Conservation (phyloP, 1,284 basidiomycete species). For the Cryptococcus jaspeensis region DNA sequence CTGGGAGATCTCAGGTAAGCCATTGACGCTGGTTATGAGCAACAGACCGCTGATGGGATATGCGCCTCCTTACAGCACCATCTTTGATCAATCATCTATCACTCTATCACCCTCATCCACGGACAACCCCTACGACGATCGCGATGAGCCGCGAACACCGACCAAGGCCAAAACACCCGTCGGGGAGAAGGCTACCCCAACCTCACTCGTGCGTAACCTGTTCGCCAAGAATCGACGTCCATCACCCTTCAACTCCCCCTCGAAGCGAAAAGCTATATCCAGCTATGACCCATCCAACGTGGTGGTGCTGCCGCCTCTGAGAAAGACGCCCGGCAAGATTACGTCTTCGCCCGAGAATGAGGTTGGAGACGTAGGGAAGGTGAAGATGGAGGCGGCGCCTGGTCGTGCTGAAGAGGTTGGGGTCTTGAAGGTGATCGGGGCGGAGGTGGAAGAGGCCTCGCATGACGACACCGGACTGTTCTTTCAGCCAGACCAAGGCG, state of each 20-base stretch:
- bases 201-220: slow-evolving; percentile 39
- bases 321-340: slow-evolving; percentile 23
- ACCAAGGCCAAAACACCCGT: slow-evolving; percentile 29
- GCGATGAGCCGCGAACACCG: slow-evolving; percentile 22
- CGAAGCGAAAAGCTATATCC: slow-evolving; percentile 4
- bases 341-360: slow-evolving; percentile 18
- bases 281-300: slow-evolving; percentile 20
- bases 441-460: slow-evolving; percentile 3
- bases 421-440: slow-evolving; percentile 16
- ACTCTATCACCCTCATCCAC: slow-evolving; percentile 25
- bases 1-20: slow-evolving; percentile 44
- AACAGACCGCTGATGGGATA: no score
- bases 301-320: slow-evolving; percentile 30
- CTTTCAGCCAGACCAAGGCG: slow-evolving; percentile 7
- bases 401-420: no score
- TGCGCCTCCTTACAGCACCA: slow-evolving; percentile 20
- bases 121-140: slow-evolving; percentile 30
- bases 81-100: slow-evolving; percentile 39
- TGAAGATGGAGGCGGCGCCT: no score
- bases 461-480: slow-evolving; percentile 12
- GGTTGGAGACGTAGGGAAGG: neutral
- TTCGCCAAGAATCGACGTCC: slow-evolving; percentile 31
- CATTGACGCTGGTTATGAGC: no score
- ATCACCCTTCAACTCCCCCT: slow-evolving; percentile 21
- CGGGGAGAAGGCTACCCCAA: slow-evolving; percentile 32